Percentiles rank a stretch among this genome's conserved stretches.
Conservation (phyloP, 129 eudicot genomes). For the Helichrysum umbraculigerum region DNA sequence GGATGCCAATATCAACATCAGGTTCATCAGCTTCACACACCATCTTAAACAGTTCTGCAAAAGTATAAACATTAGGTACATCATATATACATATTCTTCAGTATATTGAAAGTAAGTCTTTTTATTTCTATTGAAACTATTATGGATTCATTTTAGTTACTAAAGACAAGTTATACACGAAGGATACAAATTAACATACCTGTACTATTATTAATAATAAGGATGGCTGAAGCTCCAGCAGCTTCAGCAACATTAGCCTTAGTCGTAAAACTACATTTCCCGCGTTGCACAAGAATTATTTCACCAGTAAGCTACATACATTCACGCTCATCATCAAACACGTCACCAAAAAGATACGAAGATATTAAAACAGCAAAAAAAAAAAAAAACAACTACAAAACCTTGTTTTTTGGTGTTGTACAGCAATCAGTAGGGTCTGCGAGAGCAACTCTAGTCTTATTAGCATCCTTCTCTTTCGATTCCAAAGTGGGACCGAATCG, state of each 20-base stretch:
- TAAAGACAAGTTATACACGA: not conserved
- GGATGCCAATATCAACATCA: slow-evolving; percentile 58
- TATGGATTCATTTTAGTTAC: not conserved
- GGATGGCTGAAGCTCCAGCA: slow-evolving; percentile 95
- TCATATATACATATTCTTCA: not conserved
- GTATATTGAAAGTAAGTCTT: not conserved
- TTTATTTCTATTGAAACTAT: not conserved
- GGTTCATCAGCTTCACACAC: slow-evolving; percentile 83
- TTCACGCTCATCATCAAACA: not conserved
- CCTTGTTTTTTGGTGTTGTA: slow-evolving; percentile 77
- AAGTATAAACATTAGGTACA: slow-evolving; percentile 23
- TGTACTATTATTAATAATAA: slow-evolving; percentile 76
- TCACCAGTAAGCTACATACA: slow-evolving; percentile 78
- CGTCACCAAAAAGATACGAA: not conserved
- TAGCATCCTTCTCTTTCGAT: slow-evolving; percentile 88
- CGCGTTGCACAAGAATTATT: slow-evolving; percentile 88
- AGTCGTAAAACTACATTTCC: slow-evolving; percentile 84
- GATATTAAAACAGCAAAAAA: not conserved
- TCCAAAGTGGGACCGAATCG: slow-evolving; percentile 93
- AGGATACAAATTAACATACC: slow-evolving; percentile 36
- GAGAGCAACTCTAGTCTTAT: slow-evolving; percentile 63
- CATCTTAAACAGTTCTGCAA: slow-evolving; percentile 89
- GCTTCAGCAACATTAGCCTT: slow-evolving; percentile 94
- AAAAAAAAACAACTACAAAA: not conserved
- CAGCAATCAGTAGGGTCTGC: slow-evolving; percentile 98